phyloP scores from a whole-genome alignment of 371 early-diverging fungal genomes.

The Apophysomyces variabilis region DNA sequence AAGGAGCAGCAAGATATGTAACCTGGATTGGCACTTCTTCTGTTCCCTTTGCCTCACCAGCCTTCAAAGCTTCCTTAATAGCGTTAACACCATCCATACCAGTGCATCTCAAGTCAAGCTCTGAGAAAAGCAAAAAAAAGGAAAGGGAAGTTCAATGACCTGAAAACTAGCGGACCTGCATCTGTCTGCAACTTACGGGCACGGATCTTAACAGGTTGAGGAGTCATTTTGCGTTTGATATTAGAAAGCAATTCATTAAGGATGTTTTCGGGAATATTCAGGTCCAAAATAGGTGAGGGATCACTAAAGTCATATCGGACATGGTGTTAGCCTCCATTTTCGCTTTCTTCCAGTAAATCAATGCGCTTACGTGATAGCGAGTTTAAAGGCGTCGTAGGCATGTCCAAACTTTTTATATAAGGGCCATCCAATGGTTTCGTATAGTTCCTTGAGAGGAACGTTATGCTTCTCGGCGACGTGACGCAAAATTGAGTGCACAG shows the following conservation, averaged over 20 bases:
- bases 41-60: constrained; percentile 89
- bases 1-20: constrained; percentile 84
- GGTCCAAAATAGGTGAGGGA: constrained; percentile 85
- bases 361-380: constrained; percentile 80
- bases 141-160: not conserved
- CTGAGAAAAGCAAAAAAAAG: constrained; percentile 33
- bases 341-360: not conserved
- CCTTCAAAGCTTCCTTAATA: constrained; percentile 91
- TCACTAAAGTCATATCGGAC: constrained; percentile 58
- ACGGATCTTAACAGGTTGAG: constrained; percentile 96
- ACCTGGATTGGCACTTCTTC: constrained; percentile 87
- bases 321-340: constrained; percentile 2
- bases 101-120: constrained; percentile 97
- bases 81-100: constrained; percentile 98
- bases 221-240: constrained; percentile 92
- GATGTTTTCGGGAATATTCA: constrained; percentile 69
- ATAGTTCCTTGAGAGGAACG: constrained; percentile 84
- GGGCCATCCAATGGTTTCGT: constrained; percentile 96
- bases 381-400: constrained; percentile 97
- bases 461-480: constrained; percentile 94
- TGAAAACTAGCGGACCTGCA: not conserved
- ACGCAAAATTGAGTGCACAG: constrained; percentile 85
- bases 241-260: constrained; percentile 80
- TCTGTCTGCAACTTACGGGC: constrained; percentile 62
- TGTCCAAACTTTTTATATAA: constrained; percentile 98